Evolutionary conservation across 805 yeast genomes (phyloP).

Genomic region (Saccharomycopsis capsularis): DNA sequence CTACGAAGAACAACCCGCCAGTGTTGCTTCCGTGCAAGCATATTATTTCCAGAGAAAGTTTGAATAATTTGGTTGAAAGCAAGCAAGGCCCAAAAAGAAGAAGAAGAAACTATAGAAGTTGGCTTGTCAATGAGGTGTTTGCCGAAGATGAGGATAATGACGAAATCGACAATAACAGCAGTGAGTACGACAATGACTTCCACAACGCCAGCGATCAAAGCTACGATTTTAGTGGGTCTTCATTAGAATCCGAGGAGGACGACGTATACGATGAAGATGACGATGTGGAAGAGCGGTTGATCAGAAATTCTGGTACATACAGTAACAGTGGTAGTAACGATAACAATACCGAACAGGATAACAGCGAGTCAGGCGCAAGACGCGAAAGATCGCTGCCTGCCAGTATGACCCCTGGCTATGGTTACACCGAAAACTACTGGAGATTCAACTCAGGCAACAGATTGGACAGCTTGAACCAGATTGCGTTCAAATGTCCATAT

Average conservation of each 20-base stretch:
- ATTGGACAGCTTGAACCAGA: constrained; percentile 27
- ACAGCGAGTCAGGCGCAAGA: neutral
- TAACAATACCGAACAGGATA: neutral
- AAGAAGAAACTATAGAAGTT: constrained; percentile 9
- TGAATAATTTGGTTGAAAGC: constrained; percentile 38
- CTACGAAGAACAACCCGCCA: constrained; percentile 56
- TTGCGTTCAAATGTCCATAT: constrained; percentile 62
- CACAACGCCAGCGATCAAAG: constrained; percentile 2
- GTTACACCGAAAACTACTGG: neutral
- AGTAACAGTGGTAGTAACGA: neutral
- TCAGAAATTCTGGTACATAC: neutral
- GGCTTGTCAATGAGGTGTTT: constrained; percentile 1
- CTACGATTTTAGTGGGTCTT: neutral
- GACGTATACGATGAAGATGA: too few relatives aligned
- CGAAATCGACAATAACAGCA: neutral
- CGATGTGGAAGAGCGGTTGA: too few relatives aligned
- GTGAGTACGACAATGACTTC: constrained; percentile 5
- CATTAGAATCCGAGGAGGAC: neutral
- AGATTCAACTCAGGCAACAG: neutral
- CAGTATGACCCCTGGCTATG: neutral
- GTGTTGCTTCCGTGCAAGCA: constrained; percentile 59
- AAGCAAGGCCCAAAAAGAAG: constrained; percentile 4
- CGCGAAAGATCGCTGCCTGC: neutral
- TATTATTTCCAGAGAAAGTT: constrained; percentile 48
- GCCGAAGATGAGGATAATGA: neutral